These are phyloP conservation scores for Geotrichum restrictum DNA, from an alignment of 1,139 yeast species.

Conservation along the genomic window DNA sequence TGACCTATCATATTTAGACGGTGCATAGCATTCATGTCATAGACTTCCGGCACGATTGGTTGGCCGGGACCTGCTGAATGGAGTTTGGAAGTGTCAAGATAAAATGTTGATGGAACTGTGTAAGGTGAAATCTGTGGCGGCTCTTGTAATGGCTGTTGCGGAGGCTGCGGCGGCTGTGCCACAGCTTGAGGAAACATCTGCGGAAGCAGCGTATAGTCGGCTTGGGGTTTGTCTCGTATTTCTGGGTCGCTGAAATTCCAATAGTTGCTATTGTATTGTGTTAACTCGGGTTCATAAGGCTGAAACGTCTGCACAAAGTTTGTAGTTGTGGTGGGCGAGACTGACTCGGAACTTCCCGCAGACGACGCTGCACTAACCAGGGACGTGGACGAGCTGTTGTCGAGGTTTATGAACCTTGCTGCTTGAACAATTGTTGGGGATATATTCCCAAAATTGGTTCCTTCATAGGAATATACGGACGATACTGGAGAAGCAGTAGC, in stretches of 20 bases:
- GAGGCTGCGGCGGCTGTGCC: conserved; percentile 2
- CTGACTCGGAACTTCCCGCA: neutral
- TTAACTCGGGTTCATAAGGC: neutral
- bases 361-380: conserved; percentile 7
- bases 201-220: conserved; percentile 1
- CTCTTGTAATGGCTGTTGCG: neutral
- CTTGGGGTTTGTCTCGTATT: neutral
- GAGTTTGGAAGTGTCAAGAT: conserved; percentile 1
- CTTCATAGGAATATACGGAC: conserved; percentile 3
- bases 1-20: conserved; percentile 16
- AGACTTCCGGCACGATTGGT: neutral
- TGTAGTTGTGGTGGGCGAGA: neutral
- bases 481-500: conserved; percentile 4
- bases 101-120: neutral
- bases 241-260: neutral
- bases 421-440: conserved; percentile 15
- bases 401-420: neutral
- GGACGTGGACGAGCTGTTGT: conserved; percentile 11
- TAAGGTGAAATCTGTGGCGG: neutral
- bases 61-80: conserved; percentile 6
- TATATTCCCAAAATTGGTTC: conserved; percentile 1
- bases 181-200: neutral
- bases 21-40: conserved; percentile 8
- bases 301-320: neutral
- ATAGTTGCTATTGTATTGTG: neutral